These are phyloP conservation scores for Pseudogymnoascus verrucosus DNA, from an alignment of 2,329 filamentous ascomycete species.

Conservation along the genomic window DNA sequence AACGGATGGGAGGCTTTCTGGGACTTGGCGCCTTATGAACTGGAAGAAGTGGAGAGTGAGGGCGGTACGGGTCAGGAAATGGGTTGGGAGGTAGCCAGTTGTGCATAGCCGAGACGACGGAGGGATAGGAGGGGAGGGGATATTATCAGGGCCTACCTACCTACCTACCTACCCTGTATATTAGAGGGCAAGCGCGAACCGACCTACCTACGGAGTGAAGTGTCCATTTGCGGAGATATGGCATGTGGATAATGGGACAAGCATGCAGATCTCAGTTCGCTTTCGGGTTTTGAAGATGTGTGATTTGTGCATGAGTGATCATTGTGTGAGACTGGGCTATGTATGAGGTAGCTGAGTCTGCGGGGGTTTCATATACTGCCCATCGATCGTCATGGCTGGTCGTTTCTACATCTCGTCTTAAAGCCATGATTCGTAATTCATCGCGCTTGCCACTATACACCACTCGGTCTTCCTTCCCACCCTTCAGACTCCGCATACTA, in stretches of 20 bases:
- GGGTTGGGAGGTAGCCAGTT: background rate
- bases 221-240: background rate
- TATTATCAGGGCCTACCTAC: background rate
- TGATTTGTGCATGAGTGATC: background rate
- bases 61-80: background rate
- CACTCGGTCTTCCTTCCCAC: background rate
- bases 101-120: background rate
- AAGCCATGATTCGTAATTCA: conserved; percentile 4
- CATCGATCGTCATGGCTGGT: background rate
- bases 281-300: background rate
- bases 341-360: background rate
- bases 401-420: background rate
- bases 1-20: background rate
- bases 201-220: background rate
- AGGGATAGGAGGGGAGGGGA: background rate
- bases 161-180: conserved; percentile 2
- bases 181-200: background rate
- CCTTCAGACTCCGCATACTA: background rate
- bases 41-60: background rate
- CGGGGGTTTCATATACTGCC: background rate
- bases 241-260: background rate
- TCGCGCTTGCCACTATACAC: background rate
- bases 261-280: background rate
- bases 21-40: background rate
- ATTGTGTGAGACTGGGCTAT: background rate